Evolutionary conservation across 2,329 filamentous ascomycete species (phyloP).

Genomic region (Ophiostoma himal-ulmi): DNA sequence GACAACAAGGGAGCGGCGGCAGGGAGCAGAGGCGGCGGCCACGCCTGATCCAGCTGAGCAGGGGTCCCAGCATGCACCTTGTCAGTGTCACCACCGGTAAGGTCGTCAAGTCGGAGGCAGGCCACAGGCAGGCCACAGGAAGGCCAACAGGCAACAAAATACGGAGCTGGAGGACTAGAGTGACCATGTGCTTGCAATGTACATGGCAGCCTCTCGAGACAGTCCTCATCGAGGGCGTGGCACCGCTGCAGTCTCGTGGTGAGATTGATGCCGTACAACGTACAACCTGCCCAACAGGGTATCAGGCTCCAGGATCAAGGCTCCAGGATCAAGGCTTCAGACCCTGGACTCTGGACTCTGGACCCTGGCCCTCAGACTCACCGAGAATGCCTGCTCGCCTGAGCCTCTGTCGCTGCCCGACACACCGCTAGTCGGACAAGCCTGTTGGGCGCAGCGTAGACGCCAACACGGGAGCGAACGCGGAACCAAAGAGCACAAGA

Average conservation of each 20-base stretch:
- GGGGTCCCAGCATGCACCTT: background rate
- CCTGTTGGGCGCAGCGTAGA: background rate
- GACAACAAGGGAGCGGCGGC: background rate
- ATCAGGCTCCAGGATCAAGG: too few species aligned
- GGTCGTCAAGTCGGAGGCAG: background rate
- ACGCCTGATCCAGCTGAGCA: background rate
- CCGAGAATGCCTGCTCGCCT: background rate
- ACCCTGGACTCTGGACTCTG: too few species aligned
- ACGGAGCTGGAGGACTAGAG: background rate
- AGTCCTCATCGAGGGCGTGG: background rate
- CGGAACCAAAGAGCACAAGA: background rate
- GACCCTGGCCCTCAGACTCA: background rate
- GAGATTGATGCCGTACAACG: background rate
- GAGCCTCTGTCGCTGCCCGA: background rate
- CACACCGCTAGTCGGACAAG: conserved; percentile 10
- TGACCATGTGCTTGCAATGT: background rate
- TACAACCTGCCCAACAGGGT: background rate
- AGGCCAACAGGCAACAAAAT: too few species aligned
- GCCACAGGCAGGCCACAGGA: too few species aligned
- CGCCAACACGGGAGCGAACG: background rate
- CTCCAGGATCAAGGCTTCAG: too few species aligned
- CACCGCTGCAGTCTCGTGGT: background rate
- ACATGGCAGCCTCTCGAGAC: background rate
- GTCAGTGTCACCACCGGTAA: background rate
- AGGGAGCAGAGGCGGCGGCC: too few species aligned